These are phyloP conservation scores for Adenanthera pavonina DNA, from an alignment of 306 rosid genomes.

Conservation along the genomic window DNA sequence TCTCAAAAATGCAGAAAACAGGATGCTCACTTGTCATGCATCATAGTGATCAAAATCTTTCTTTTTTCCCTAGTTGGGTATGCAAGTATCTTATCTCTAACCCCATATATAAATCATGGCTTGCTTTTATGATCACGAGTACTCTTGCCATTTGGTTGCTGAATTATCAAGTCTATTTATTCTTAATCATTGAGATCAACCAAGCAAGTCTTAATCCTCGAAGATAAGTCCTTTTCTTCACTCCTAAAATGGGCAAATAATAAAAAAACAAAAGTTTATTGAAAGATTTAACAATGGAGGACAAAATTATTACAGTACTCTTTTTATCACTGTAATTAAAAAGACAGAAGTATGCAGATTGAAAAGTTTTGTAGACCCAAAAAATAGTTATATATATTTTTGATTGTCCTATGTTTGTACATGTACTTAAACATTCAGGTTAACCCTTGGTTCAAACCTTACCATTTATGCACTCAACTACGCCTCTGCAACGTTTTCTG, in stretches of 20 bases:
- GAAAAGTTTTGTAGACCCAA: too few relatives aligned
- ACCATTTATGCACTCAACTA: slow-evolving; percentile 63
- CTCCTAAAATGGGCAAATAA: too few relatives aligned
- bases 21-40: slow-evolving; percentile 61
- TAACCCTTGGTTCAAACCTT: slow-evolving; percentile 76
- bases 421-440: slow-evolving; percentile 43
- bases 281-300: too few relatives aligned
- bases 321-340: background rate
- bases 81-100: slow-evolving; percentile 14
- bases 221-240: background rate
- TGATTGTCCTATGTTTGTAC: too few relatives aligned
- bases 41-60: slow-evolving; percentile 71
- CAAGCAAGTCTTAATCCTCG: background rate
- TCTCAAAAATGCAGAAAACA: slow-evolving; percentile 59
- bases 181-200: background rate
- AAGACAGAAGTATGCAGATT: too few relatives aligned
- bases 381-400: too few relatives aligned
- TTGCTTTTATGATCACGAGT: background rate
- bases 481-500: slow-evolving; percentile 88
- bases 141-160: background rate
- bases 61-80: slow-evolving; percentile 82
- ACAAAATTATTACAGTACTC: too few relatives aligned
- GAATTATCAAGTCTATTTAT: background rate
- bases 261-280: too few relatives aligned
- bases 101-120: background rate